Base-by-base conservation (phyloP, 228 moss, liverwort and hornwort genomes). In the Sphagnum fallax region DNA sequence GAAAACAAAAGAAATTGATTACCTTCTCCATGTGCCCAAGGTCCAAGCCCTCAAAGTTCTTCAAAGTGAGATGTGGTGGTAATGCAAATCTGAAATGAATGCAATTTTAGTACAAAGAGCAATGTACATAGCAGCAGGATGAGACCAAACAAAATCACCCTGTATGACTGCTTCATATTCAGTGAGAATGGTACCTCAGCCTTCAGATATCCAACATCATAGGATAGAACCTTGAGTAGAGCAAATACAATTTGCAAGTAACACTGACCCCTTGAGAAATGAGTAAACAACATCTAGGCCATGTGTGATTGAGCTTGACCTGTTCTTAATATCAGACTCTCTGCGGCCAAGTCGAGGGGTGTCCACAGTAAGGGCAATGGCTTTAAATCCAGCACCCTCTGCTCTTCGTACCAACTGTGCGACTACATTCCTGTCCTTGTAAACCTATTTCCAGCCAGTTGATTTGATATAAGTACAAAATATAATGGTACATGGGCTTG, bases 21-120 rank as follows among this genome's bases (percentile, higher is more conserved):
- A 86, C 89, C 81, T 97, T 91, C 63, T 87, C 90, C 97, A 97
- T 89, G 0, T 90, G 71, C 52, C 93, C 97, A 6, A 98, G 82
- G 73, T 98, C 89, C 69, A 98, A 75, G 7, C 97, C 97, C 71
- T 93, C 97, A 62, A 98, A 93, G 73, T 93, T 98, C 65, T 91
- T 91, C 61, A 98, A 71, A 5, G 84, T 84, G 55, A 98, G 72
- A 67, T 98, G 97, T 4, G 81, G 87, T 51, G 97, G 97, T 49
- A 98, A 70, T n/a, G 81, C 61, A 62, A 98, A 98, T 69, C 90
- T 91, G 84, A 2, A 32, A 32, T 32, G 32, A 32, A 32, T 32
- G 32, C 32, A 32, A 32, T 32, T 32, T 32, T 32, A 32, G 32
- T 32, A 32, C 32, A 32, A 32, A 32, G 32, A 3, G 32, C 32